Evolutionary conservation across 1,284 basidiomycete species (phyloP), one percentile per base, ranked within the genome.

Genomic region (Papiliotrema laurentii): DNA sequence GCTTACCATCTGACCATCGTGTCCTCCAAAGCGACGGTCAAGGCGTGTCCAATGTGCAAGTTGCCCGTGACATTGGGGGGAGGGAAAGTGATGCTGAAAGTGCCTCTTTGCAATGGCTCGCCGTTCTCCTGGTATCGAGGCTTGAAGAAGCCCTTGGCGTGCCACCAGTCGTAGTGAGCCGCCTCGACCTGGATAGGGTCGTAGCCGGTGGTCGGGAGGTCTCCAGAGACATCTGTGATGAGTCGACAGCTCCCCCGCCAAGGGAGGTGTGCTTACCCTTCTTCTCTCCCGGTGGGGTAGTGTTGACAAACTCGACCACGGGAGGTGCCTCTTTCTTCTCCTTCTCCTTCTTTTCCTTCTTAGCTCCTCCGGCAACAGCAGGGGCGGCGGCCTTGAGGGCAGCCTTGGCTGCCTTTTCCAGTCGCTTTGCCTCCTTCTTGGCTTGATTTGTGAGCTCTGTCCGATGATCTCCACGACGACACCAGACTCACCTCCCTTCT

Each of bases 151-250:
- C 89, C 89, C 69, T 87, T 79, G 25, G 84, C 81, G 49, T 85
- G 79, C 96, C 96, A 98, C 96, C 96, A 98, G 64, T 94, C 90
- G 69, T 97, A 98, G 91, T 96, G 97, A 10, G 91, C 87, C 5
- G 92, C 81, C 72, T 98, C 96, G 56, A 98, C 86, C 45, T 90
- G 89, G 58, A 87, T 84, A 11, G 94, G 96, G 72, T 98, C 94
- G 77, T 97, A 99, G 4, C 87, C 88, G 27, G 80, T 80, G 86
- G 97, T 93, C 5, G 90, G 87, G 56, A 85, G 56, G 53, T 74
- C 63, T 9, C 72, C 79, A 3, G 86, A 83, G 53, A 97, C 79
- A 74, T 97, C 92, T 93, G 58, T 4, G 9, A 37, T 13, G 9
- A 43, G 31, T n/a, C n/a, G n/a, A 44, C 41, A 51, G 46, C 33